Evolutionary conservation across 805 yeast genomes (phyloP).

Genomic region (Kluyveromyces wickerhamii): DNA sequence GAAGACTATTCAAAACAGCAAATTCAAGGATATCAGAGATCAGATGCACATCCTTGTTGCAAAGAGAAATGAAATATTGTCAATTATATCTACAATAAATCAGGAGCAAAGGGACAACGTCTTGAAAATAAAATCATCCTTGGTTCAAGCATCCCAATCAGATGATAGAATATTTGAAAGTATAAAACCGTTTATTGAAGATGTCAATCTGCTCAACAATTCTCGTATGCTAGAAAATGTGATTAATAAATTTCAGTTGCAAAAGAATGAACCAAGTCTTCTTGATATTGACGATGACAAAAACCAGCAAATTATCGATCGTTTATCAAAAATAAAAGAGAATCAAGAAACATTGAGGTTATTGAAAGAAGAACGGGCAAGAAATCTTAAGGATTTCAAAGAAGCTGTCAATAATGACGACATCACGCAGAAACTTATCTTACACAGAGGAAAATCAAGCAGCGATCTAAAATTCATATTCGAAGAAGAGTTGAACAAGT

Average conservation of each 20-base stretch:
- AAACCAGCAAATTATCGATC: constrained; percentile 26
- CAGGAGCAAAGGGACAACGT: constrained; percentile 46
- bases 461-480: constrained; percentile 55
- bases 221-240: constrained; percentile 37
- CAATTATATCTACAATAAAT: constrained; percentile 28
- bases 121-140: constrained; percentile 47
- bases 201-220: constrained; percentile 36
- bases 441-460: constrained; percentile 51
- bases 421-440: constrained; percentile 64
- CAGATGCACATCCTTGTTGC: constrained; percentile 33
- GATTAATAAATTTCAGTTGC: constrained; percentile 23
- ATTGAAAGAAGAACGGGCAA: constrained; percentile 54
- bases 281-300: constrained; percentile 59
- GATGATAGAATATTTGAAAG: constrained; percentile 47
- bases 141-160: constrained; percentile 52
- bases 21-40: constrained; percentile 20
- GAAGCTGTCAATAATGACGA: constrained; percentile 71
- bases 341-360: constrained; percentile 52
- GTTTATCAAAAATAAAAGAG: constrained; percentile 47
- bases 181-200: constrained; percentile 36
- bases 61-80: constrained; percentile 31
- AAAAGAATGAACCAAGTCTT: constrained; percentile 34
- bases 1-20: constrained; percentile 18
- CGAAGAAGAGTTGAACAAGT: constrained; percentile 67
- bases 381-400: constrained; percentile 58